A percentile compares a stretch with the other conserved stretches of the same genome.
phyloP scores from a whole-genome alignment of 805 yeast genomes.

The Scheffersomyces coipomensis region DNA sequence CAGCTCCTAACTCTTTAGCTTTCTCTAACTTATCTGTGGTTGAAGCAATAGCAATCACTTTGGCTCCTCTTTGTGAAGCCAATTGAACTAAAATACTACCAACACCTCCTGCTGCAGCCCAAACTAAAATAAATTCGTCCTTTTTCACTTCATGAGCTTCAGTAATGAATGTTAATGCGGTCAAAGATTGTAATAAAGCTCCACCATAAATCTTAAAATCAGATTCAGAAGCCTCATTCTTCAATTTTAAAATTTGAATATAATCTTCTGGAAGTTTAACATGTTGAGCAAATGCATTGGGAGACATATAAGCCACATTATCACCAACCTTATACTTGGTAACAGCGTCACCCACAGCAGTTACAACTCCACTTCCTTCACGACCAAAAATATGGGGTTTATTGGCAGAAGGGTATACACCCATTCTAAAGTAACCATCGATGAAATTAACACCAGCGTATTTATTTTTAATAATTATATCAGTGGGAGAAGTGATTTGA shows the following conservation, averaged over 20 bases:
- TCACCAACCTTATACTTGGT: slow-evolving; percentile 63
- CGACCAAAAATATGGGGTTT: slow-evolving; percentile 69
- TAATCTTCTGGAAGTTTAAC: slow-evolving; percentile 43
- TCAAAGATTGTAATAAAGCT: slow-evolving; percentile 66
- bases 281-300: slow-evolving; percentile 69
- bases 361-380: slow-evolving; percentile 72
- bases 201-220: slow-evolving; percentile 58
- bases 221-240: slow-evolving; percentile 46
- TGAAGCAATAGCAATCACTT: slow-evolving; percentile 83
- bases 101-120: slow-evolving; percentile 97
- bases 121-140: slow-evolving; percentile 72
- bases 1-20: slow-evolving; percentile 77
- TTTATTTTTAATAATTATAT: slow-evolving; percentile 68
- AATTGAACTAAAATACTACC: slow-evolving; percentile 74
- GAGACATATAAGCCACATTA: slow-evolving; percentile 56
- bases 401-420: slow-evolving; percentile 58
- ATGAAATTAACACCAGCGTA: slow-evolving; percentile 82
- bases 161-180: slow-evolving; percentile 68
- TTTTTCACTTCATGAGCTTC: slow-evolving; percentile 66
- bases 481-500: slow-evolving; percentile 43
- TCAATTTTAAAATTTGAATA: slow-evolving; percentile 47
- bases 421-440: slow-evolving; percentile 79
- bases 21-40: slow-evolving; percentile 64
- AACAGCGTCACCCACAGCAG: slow-evolving; percentile 60
- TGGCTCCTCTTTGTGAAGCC: slow-evolving; percentile 63